Percentiles rank a stretch among this genome's conserved stretches.
Conservation (phyloP, 805 yeast genomes). For the Candida railenensis region DNA sequence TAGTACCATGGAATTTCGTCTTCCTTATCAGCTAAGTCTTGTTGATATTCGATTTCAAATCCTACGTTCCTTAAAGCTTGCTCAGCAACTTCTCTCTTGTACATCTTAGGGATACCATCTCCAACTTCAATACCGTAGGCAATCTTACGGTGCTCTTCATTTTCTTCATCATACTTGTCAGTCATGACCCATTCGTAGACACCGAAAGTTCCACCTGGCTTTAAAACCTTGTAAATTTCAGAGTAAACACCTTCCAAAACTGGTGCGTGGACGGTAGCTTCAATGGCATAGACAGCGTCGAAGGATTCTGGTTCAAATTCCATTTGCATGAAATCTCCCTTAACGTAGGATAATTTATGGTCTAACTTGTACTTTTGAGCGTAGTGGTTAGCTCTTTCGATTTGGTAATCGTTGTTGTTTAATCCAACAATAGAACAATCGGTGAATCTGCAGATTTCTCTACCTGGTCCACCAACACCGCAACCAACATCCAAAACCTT, state of each 20-base stretch:
- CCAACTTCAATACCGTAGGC: constrained; percentile 98
- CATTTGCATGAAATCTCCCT: constrained; percentile 99
- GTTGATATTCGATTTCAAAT: constrained; percentile 70
- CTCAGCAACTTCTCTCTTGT: constrained; percentile 77
- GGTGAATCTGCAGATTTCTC: constrained; percentile 92
- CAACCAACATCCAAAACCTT: constrained; percentile 96
- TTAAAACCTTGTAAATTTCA: constrained; percentile 90
- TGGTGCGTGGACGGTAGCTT: constrained; percentile 98
- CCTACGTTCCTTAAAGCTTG: constrained; percentile 85
- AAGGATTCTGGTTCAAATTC: constrained; percentile 87
- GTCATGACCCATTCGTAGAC: constrained; percentile 99
- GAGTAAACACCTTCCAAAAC: constrained; percentile 91
- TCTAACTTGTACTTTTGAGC: constrained; percentile 65
- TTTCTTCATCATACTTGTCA: constrained; percentile 81
- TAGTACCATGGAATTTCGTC: constrained; percentile 97
- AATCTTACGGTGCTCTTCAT: constrained; percentile 87
- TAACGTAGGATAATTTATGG: constrained; percentile 78
- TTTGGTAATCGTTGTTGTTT: constrained; percentile 96
- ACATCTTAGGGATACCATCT: constrained; percentile 99
- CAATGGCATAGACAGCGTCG: constrained; percentile 97
- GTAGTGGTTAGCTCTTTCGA: constrained; percentile 84
- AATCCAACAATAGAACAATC: constrained; percentile 84
- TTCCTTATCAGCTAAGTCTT: constrained; percentile 78
- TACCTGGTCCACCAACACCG: constrained; percentile 99
- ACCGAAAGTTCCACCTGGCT: constrained; percentile 97